phyloP scores from a whole-genome alignment of 1,284 basidiomycete species.

The Mycena citricolor region DNA sequence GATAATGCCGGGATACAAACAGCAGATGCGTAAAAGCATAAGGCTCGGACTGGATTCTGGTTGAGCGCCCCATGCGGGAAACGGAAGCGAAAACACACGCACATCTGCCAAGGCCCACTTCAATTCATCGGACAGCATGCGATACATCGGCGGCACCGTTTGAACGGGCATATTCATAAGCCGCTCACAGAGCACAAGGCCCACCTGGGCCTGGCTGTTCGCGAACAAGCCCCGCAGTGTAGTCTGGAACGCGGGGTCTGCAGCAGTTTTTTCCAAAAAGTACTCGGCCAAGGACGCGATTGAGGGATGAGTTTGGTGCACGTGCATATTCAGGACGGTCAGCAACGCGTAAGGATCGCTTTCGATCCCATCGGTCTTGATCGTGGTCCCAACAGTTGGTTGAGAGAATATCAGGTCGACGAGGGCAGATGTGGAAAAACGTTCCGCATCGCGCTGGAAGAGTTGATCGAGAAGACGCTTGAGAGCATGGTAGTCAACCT shows the following conservation, averaged over 20 bases:
- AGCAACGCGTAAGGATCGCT: constrained; percentile 86
- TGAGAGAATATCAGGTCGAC: constrained; percentile 76
- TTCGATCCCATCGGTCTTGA: constrained; percentile 89
- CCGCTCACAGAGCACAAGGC: constrained; percentile 81
- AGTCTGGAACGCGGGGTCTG: constrained; percentile 49
- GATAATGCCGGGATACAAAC: constrained; percentile 75
- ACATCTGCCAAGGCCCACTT: constrained; percentile 66
- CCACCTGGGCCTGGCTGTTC: constrained; percentile 58
- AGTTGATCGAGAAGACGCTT: constrained; percentile 81
- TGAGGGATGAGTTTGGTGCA: constrained; percentile 69
- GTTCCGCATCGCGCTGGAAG: constrained; percentile 78
- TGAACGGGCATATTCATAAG: constrained; percentile 93
- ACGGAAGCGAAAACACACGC: constrained; percentile 26
- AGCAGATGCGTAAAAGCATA: constrained; percentile 73
- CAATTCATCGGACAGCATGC: constrained; percentile 83
- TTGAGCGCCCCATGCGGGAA: constrained; percentile 1
- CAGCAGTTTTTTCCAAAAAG: constrained; percentile 49
- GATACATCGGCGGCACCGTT: constrained; percentile 86
- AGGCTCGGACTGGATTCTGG: constrained; percentile 52
- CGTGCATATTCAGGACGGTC: constrained; percentile 78
- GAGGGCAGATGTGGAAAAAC: constrained; percentile 69
- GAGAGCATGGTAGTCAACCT: constrained; percentile 83
- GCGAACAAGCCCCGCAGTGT: constrained; percentile 55
- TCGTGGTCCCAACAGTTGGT: constrained; percentile 80
- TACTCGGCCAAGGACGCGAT: constrained; percentile 75